Base-by-base conservation (phyloP, 805 yeast species). In the Cyberlindnera sargentensis region DNA sequence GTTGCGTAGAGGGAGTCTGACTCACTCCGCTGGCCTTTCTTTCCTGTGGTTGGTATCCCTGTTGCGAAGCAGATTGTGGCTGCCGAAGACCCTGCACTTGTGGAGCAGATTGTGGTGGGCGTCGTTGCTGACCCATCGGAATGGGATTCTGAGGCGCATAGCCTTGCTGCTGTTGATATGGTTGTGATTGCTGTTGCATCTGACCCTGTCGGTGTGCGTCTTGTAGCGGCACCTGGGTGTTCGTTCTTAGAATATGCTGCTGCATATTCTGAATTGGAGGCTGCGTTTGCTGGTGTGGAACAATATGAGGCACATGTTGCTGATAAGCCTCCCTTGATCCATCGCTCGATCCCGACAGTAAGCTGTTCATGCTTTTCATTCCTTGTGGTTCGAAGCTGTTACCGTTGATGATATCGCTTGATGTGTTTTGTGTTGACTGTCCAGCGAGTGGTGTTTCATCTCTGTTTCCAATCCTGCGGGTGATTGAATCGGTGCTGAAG, bases 401-500 rank as follows among this genome's bases (percentile, higher is more conserved):
- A 33, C 26, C 37, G 37, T 25, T 35, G 5, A 6, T 10, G 41
- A 23, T 26, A 44, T 23, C 39, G 9, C 8, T 9, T 28, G 30
- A 4, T 23, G 20, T n/a, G 6, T 7, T 26, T 26, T n/a, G 20
- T 25, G 15, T 26, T 25, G 37, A 29, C 8, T 9, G 11, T 4
- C 31, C n/a, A 10, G 15, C 9, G n/a, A 23, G 36, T 10, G 36
- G 40, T 40, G 47, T 36, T 24, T 46, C 48, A 15, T 45, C 49
- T 37, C 48, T 47, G 28, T 44, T 44, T 27, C 30, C 31, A 7
- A 51, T 39, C n/a, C 46, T 38, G 27, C 42, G 40, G 4, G 41
- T 38, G 5, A 51, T 28, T 6, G 55, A 51, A 15, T 49, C 55
- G 4, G 55, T 38, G 30, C 53, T 49, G 7, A 40, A 36, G 32